Evolutionary conservation across 352 stramenopile species (phyloP).

Genomic region (Pythium rhizo-oryzae): DNA sequence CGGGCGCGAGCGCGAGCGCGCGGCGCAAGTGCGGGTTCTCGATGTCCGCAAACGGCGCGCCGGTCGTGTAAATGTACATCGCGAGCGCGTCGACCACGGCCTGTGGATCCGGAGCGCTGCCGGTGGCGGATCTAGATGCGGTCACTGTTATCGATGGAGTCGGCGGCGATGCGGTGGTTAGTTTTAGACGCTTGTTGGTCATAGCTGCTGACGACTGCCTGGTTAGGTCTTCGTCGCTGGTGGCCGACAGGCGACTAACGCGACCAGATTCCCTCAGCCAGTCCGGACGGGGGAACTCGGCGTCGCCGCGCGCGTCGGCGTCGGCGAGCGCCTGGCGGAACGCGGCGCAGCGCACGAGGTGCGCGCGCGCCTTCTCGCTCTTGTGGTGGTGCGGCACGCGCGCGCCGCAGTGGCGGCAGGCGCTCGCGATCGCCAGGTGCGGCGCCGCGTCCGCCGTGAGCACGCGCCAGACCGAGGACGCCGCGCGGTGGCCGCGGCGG

Average conservation of each 20-base stretch:
- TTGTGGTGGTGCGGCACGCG: constrained; percentile 40
- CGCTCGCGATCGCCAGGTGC: constrained; percentile 23
- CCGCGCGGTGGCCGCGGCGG: constrained; percentile 32
- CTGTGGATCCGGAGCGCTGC: background rate
- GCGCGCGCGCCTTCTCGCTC: constrained; percentile 40
- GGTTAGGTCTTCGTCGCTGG: too few relatives aligned
- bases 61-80: constrained; percentile 37
- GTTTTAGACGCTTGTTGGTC: background rate
- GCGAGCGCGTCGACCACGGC: constrained; percentile 23
- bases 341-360: constrained; percentile 28
- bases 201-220: too few relatives aligned
- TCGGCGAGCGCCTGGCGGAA: constrained; percentile 17
- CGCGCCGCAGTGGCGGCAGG: constrained; percentile 31
- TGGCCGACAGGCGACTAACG: too few relatives aligned
- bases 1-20: constrained; percentile 13
- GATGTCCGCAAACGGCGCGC: constrained; percentile 10
- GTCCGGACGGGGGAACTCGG: background rate
- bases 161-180: background rate
- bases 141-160: too few relatives aligned
- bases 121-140: background rate
- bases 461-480: constrained; percentile 33
- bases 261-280: constrained; percentile 16
- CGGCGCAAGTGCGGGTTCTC: constrained; percentile 25
- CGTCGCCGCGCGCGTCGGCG: background rate
- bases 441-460: constrained; percentile 31